Percentiles rank a stretch among this genome's conserved stretches.
Conservation (phyloP, 139 green algal species). For the Picochlorum sp. region DNA sequence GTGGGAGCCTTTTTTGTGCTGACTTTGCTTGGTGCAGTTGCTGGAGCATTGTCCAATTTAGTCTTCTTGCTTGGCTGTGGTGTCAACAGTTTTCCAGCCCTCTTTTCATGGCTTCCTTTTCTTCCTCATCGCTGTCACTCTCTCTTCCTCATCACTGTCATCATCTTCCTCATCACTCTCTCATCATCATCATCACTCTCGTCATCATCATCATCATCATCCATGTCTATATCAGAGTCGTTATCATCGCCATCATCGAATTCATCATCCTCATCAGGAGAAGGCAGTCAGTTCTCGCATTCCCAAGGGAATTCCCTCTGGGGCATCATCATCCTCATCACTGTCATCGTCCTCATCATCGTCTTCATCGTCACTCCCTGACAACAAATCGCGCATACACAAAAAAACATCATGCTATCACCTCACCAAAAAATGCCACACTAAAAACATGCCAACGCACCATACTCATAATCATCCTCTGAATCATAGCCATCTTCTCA, state of each 20-base stretch:
- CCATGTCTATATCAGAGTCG: conserved; percentile 3
- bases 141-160: conserved; percentile 1
- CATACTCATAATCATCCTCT: conserved; percentile 7
- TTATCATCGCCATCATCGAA: not conserved
- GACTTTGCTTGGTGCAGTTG: conserved; percentile 11
- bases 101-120: not conserved
- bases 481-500: not conserved
- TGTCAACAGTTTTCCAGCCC: not conserved
- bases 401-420: not conserved
- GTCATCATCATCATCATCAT: conserved; percentile 4
- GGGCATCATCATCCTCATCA: not conserved
- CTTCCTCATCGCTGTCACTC: not conserved
- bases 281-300: not conserved
- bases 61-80: conserved; percentile 5
- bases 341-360: not conserved
- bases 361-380: not conserved
- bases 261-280: conserved; percentile 7
- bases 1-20: not conserved
- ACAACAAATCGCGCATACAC: not conserved
- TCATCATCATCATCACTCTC: not conserved
- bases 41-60: conserved; percentile 6
- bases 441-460: not conserved
- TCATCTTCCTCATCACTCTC: conserved; percentile 10
- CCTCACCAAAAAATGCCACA: not conserved
- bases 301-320: not conserved